phyloP scores from a whole-genome alignment of 768 basidiomycete genomes.

The Lentinula aciculospora region DNA sequence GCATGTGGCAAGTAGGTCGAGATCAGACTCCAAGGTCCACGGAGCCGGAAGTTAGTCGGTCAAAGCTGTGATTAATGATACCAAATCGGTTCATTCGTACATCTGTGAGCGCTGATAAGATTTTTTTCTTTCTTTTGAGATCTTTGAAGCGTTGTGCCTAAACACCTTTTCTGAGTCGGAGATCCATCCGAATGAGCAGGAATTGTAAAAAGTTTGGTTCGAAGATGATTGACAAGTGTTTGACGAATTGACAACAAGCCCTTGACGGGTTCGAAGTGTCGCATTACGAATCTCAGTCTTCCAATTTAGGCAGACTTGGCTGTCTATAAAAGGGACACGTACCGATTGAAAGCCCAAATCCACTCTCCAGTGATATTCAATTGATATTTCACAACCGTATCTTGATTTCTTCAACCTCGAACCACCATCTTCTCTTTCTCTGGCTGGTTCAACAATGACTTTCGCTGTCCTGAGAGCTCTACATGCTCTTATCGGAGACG shows the following conservation, averaged over 20 bases:
- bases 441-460: slow-evolving; percentile 38
- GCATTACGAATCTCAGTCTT: not conserved
- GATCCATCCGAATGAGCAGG: not conserved
- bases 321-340: not conserved
- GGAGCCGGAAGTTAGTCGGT: not conserved
- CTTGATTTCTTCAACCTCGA: not conserved
- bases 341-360: not conserved
- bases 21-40: not conserved
- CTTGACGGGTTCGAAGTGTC: not conserved
- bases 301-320: not conserved
- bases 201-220: not conserved
- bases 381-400: no score
- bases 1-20: not conserved
- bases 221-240: not conserved
- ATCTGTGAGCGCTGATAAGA: not conserved
- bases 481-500: slow-evolving; percentile 60
- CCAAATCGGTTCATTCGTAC: not conserved
- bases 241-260: not conserved
- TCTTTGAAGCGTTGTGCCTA: not conserved
- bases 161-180: not conserved
- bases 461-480: slow-evolving; percentile 60
- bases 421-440: not conserved
- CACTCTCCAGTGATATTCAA: not conserved
- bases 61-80: slow-evolving; percentile 3
- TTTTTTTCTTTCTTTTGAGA: not conserved